Percentiles rank a stretch among this genome's conserved stretches.
Conservation (phyloP, 441 rosid genomes). For the Cnidoscolus chayamansa region DNA sequence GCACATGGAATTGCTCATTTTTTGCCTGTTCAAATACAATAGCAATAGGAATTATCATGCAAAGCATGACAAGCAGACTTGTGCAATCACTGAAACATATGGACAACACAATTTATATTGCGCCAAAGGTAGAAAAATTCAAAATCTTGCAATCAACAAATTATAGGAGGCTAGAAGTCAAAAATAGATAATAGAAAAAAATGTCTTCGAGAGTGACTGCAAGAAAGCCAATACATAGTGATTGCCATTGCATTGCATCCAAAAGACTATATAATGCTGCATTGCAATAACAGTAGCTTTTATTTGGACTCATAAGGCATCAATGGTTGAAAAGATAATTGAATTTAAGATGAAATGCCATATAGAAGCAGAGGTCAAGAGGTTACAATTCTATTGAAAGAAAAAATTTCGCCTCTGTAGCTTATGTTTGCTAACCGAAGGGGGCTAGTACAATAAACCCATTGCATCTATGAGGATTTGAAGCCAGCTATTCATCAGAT, state of each 20-base stretch:
- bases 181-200: background rate
- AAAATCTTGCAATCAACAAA: background rate
- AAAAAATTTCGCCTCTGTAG: background rate
- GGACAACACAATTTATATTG: too few species aligned
- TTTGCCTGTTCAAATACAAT: background rate
- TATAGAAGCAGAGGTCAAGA: background rate
- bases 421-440: background rate
- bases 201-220: background rate
- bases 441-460: background rate
- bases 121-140: background rate
- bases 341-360: background rate
- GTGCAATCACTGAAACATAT: background rate
- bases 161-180: background rate
- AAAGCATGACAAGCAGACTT: background rate
- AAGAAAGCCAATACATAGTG: background rate
- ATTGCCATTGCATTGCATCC: background rate
- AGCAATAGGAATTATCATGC: background rate
- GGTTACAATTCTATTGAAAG: background rate
- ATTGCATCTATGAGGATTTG: background rate
- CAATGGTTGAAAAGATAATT: background rate
- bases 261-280: background rate
- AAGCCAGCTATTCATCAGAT: background rate
- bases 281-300: background rate
- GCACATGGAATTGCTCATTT: background rate
- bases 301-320: background rate